phyloP scores from a whole-genome alignment of 2,329 filamentous ascomycete genomes.

The Hymenotorrendiella dingleyae region DNA sequence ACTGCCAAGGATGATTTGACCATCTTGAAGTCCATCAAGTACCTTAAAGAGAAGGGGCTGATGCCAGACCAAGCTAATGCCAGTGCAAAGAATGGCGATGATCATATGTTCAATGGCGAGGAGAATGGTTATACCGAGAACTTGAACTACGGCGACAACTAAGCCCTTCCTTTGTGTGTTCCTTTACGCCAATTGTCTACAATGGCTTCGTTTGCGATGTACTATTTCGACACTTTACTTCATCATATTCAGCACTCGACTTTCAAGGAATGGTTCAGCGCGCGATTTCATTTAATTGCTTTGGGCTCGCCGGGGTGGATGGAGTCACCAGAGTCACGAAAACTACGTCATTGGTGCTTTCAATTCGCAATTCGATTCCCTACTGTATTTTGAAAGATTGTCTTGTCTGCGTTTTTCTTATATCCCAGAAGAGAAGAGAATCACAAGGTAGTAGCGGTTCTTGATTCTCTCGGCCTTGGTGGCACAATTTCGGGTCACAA shows the following conservation, averaged over 20 bases:
- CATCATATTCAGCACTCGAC: slow-evolving; percentile 1
- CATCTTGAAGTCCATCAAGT: slow-evolving; percentile 60
- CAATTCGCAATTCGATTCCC: slow-evolving; percentile 2
- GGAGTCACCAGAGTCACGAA: not conserved
- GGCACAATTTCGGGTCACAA: too few species aligned
- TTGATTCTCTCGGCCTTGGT: too few species aligned
- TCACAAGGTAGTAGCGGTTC: too few species aligned
- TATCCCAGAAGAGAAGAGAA: not conserved
- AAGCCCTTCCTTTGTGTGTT: slow-evolving; percentile 8
- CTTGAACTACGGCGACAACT: slow-evolving; percentile 26
- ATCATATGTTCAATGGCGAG: slow-evolving; percentile 19
- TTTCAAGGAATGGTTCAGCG: not conserved
- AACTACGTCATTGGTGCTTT: too few species aligned
- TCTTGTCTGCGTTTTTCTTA: not conserved
- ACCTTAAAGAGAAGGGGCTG: slow-evolving; percentile 46
- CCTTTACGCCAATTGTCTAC: not conserved
- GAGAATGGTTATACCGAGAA: slow-evolving; percentile 24
- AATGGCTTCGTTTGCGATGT: not conserved
- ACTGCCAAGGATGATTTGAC: slow-evolving; percentile 63
- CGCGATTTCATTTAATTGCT: not conserved
- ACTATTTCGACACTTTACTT: slow-evolving; percentile 1
- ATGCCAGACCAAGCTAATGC: slow-evolving; percentile 28
- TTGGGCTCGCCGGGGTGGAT: not conserved
- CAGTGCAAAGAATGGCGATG: slow-evolving; percentile 21
- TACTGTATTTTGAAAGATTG: slow-evolving; percentile 9